Evolutionary conservation across 768 basidiomycete species (phyloP).

Genomic region (Collybia sp.): DNA sequence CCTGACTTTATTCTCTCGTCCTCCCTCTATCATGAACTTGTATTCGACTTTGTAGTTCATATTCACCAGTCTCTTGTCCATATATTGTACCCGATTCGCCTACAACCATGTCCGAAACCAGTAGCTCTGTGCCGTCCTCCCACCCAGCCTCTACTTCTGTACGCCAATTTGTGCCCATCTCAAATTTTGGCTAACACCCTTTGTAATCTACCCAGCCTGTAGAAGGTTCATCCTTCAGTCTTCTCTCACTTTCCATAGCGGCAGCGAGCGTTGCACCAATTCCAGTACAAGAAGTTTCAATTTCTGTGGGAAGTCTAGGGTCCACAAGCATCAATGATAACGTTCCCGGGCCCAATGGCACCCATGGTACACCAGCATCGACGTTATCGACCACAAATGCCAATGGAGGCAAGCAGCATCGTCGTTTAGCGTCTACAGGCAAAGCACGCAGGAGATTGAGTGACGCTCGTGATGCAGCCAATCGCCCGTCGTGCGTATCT

Average conservation of each 20-base stretch:
- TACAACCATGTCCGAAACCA: slow-evolving; percentile 7
- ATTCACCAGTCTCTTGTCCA: slow-evolving; percentile 5
- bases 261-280: slow-evolving; percentile 49
- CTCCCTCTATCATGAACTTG: slow-evolving; percentile 18
- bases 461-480: slow-evolving; percentile 76
- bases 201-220: slow-evolving; percentile 24
- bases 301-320: slow-evolving; percentile 6
- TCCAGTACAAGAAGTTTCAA: slow-evolving; percentile 13
- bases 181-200: slow-evolving; percentile 6
- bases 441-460: slow-evolving; percentile 68
- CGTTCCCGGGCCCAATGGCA: slow-evolving; percentile 5
- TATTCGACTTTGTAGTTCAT: slow-evolving; percentile 13
- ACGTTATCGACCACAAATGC: slow-evolving; percentile 22
- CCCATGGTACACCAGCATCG: slow-evolving; percentile 12
- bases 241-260: slow-evolving; percentile 67
- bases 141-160: slow-evolving; percentile 11
- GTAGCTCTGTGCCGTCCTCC: slow-evolving; percentile 8
- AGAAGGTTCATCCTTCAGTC: slow-evolving; percentile 41
- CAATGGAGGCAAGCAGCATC: slow-evolving; percentile 45
- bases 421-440: slow-evolving; percentile 67
- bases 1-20: slow-evolving; percentile 12
- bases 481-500: slow-evolving; percentile 63
- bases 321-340: slow-evolving; percentile 7
- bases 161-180: slow-evolving; percentile 13
- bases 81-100: slow-evolving; percentile 13